Evolutionary conservation across 2,329 filamentous ascomycete genomes (phyloP).

Genomic region (Cordyceps javanica): DNA sequence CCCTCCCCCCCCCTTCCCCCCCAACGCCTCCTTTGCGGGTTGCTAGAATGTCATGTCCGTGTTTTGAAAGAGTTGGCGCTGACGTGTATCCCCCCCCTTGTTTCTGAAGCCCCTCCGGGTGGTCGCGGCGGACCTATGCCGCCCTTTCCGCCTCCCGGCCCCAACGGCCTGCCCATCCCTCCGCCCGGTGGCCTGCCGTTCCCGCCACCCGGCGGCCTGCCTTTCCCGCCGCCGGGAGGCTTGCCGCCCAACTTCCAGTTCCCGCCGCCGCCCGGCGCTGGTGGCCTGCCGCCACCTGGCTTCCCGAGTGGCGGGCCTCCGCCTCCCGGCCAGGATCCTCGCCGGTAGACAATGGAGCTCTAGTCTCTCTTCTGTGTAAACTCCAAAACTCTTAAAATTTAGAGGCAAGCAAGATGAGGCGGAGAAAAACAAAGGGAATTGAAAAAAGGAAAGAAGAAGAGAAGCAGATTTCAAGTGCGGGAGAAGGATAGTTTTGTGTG

Average conservation of each 20-base stretch:
- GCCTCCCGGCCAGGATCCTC: constrained; percentile 20
- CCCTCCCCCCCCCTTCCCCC: no score
- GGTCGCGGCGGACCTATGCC: constrained; percentile 45
- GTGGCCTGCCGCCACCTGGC: constrained; percentile 22
- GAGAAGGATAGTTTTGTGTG: no score
- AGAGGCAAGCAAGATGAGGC: no score
- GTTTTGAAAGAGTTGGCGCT: no score
- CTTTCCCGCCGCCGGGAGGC: constrained; percentile 33
- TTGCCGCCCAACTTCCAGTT: constrained; percentile 36
- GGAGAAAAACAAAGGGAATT: background rate
- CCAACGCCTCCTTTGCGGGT: no score
- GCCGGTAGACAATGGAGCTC: no score
- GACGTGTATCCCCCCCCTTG: no score
- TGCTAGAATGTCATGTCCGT: no score
- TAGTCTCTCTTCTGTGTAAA: no score
- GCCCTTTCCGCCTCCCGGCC: constrained; percentile 28
- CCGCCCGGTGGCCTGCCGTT: constrained; percentile 29
- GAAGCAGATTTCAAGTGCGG: background rate
- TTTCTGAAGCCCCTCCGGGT: constrained; percentile 43
- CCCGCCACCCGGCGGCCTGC: constrained; percentile 32
- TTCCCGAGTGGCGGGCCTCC: constrained; percentile 18
- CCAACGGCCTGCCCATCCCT: constrained; percentile 21
- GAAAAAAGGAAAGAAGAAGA: background rate
- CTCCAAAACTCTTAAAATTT: no score
- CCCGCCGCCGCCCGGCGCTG: constrained; percentile 26